Evolutionary conservation across 1,284 basidiomycete genomes (phyloP).

Genomic region (Cryptococcus jaspeensis): DNA sequence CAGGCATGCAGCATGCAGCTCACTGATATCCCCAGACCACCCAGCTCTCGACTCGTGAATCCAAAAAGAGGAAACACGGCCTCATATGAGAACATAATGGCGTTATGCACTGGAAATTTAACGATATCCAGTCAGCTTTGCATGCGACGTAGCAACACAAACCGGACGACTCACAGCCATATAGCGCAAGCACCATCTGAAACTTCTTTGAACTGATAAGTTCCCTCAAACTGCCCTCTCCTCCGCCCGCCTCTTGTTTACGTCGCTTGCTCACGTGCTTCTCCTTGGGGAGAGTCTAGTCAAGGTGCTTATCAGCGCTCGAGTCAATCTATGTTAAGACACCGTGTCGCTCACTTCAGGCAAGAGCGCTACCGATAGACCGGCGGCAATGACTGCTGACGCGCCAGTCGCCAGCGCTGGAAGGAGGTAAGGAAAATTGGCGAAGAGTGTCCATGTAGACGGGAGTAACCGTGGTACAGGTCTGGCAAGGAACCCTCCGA

Average conservation of each 20-base stretch:
- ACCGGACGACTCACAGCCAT: slow-evolving; percentile 25
- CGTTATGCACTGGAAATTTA: slow-evolving; percentile 25
- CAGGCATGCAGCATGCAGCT: slow-evolving; percentile 5
- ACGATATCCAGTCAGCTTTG: background rate
- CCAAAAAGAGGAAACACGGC: slow-evolving; percentile 42
- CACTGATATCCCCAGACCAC: slow-evolving; percentile 38
- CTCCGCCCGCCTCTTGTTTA: slow-evolving; percentile 8
- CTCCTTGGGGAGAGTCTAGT: no score
- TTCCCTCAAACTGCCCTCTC: slow-evolving; percentile 20
- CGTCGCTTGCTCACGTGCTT: no score
- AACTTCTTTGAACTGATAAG: slow-evolving; percentile 31
- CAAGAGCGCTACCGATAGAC: slow-evolving; percentile 23
- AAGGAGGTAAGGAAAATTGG: slow-evolving; percentile 37
- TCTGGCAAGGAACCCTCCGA: slow-evolving; percentile 41
- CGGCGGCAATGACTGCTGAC: slow-evolving; percentile 21
- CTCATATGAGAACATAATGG: slow-evolving; percentile 38
- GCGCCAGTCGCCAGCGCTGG: slow-evolving; percentile 35
- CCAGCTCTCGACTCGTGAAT: slow-evolving; percentile 34
- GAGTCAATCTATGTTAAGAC: no score
- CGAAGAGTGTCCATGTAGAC: slow-evolving; percentile 25
- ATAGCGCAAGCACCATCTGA: slow-evolving; percentile 34
- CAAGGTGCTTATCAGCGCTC: no score
- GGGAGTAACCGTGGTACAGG: slow-evolving; percentile 35
- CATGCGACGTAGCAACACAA: background rate
- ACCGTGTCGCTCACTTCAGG: slow-evolving; percentile 45